Conservation (phyloP, 768 basidiomycete genomes). For the Ephemerocybe angulata region DNA sequence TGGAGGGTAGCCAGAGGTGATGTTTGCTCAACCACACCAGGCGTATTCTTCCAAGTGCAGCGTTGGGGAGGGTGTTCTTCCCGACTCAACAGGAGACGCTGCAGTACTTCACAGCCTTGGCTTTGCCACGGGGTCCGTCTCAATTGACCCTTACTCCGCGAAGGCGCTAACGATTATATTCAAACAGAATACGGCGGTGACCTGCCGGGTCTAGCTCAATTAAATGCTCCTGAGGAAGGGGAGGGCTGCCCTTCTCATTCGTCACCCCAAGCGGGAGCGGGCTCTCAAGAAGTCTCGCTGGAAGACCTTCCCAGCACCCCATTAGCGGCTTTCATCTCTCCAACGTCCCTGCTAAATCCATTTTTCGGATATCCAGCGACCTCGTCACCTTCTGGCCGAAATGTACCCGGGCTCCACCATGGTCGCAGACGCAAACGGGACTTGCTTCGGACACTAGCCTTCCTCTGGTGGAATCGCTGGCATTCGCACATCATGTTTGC, state of each 20-base stretch:
- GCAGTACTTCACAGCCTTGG: slow-evolving; percentile 47
- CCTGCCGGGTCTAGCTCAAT: slow-evolving; percentile 45
- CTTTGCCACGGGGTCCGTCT: slow-evolving; percentile 55
- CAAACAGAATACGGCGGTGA: slow-evolving; percentile 64
- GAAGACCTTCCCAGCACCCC: slow-evolving; percentile 14
- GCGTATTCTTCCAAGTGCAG: slow-evolving; percentile 56
- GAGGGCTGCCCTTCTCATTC: slow-evolving; percentile 2
- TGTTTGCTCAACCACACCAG: slow-evolving; percentile 30
- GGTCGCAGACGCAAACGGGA: slow-evolving; percentile 70
- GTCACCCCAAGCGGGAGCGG: slow-evolving; percentile 5
- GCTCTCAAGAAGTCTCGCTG: slow-evolving; percentile 7
- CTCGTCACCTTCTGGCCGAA: slow-evolving; percentile 21
- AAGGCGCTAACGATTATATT: slow-evolving; percentile 16
- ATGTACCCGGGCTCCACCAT: slow-evolving; percentile 45
- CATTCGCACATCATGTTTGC: slow-evolving; percentile 36
- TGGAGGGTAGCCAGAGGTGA: slow-evolving; percentile 3
- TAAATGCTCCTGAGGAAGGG: slow-evolving; percentile 10
- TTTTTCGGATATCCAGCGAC: slow-evolving; percentile 70
- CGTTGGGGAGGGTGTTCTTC: slow-evolving; percentile 64
- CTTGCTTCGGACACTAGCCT: slow-evolving; percentile 55
- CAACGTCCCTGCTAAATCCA: slow-evolving; percentile 63
- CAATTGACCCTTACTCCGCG: slow-evolving; percentile 13
- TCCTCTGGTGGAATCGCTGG: slow-evolving; percentile 70
- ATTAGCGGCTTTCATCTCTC: slow-evolving; percentile 36
- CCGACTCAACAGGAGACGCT: slow-evolving; percentile 52